A percentile compares a stretch with the other conserved stretches of the same genome.
Conservation (phyloP, 805 yeast genomes). For the Saccharomycopsis olivae region DNA sequence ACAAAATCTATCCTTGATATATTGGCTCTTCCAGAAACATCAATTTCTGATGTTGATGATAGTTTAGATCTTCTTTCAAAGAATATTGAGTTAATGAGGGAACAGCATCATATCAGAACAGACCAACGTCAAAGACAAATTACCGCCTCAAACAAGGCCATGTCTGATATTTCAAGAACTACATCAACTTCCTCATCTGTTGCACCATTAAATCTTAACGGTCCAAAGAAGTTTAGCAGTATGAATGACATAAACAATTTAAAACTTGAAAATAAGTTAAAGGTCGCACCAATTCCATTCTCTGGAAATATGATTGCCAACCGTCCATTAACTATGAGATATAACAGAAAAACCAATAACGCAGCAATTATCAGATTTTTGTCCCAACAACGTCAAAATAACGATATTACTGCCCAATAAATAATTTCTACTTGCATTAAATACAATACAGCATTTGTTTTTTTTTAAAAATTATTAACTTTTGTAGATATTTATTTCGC, state of each 20-base stretch:
- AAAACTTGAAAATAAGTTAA: constrained; percentile 13
- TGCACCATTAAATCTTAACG: constrained; percentile 1
- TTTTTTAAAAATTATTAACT: no score
- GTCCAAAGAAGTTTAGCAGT: constrained; percentile 7
- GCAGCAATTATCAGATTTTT: constrained; percentile 14
- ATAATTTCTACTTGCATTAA: neutral
- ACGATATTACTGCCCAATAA: neutral
- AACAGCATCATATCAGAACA: neutral
- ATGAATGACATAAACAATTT: constrained; percentile 13
- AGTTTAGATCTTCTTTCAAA: neutral
- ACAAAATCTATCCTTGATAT: constrained; percentile 11
- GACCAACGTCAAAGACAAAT: neutral
- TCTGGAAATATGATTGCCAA: neutral
- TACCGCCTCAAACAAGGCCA: constrained; percentile 6
- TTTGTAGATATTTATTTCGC: no score
- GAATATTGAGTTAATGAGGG: neutral
- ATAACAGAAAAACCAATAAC: constrained; percentile 15
- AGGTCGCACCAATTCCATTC: neutral
- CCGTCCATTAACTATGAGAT: constrained; percentile 10
- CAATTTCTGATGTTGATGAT: constrained; percentile 12
- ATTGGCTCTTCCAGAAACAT: constrained; percentile 7
- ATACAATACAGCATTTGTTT: neutral
- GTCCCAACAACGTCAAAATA: constrained; percentile 10
- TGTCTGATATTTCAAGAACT: constrained; percentile 8
- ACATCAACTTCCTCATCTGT: neutral